Evolutionary conservation across 202 grass and related monocot species (phyloP), one percentile per base, ranked within the genome.

Genomic region (Schoenoplectus triqueter): DNA sequence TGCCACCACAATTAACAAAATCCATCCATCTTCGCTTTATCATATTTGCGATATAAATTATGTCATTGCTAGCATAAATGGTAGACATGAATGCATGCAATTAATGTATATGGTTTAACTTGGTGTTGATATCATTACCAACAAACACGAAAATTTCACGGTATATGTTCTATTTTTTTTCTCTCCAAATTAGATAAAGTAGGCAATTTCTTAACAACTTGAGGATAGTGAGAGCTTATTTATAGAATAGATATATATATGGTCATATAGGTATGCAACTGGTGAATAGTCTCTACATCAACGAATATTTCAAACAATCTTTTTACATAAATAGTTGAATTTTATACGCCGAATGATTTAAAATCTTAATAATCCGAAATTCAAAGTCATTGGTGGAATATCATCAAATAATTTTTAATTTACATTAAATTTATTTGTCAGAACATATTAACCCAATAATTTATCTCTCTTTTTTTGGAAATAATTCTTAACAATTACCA

Each of bases 241-340:
- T 67, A 11, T 44, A 44, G 7, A 68, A 68, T 68, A 68, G 10
- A 68, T 44, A 1, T 68, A 0, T 31, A 41, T 44, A 44, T 68
- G 59, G 31, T 31, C 39, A 68, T 44, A 1, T 68, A 0, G 66
- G 14, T 44, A 44, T 68, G 59, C 10, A 40, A 68, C 5, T 5
- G 22, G 65, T 68, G 65, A 68, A 68, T 10, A 5, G 31, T 68
- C 65, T 4, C 19, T 14, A 22, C 4, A 41, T 40, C 66, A 68
- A 68, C 40, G 66, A 68, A 68, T 41, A 68, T 14, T 44, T 67
- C 31, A 67, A 67, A 67, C 4, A 14, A 41, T 5, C 1, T 78
- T 75, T 78, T 50, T 20, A 75, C 17, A 75, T 49, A 75, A 75
- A 75, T 52, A 18, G 19, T 48, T 73, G 7, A 9, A 10, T 10